Evolutionary conservation across 2,329 filamentous ascomycete genomes (phyloP).

Genomic region (Parasarocladium wereldwijsianum): DNA sequence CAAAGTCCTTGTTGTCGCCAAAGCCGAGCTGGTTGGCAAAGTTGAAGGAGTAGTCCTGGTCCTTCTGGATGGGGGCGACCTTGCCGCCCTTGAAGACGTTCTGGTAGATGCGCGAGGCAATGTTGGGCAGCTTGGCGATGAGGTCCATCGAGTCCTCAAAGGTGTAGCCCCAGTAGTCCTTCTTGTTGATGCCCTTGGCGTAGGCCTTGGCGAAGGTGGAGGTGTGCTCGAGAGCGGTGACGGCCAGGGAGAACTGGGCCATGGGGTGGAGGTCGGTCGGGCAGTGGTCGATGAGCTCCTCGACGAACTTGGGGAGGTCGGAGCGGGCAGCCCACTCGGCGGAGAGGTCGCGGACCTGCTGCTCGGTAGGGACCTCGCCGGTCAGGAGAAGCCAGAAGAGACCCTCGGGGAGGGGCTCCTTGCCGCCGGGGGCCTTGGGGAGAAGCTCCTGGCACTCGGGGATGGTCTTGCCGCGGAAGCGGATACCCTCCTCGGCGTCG

Average conservation of each 20-base stretch:
- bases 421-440: slow-evolving; percentile 90
- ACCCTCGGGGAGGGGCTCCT: slow-evolving; percentile 95
- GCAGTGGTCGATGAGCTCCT: slow-evolving; percentile 99
- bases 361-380: slow-evolving; percentile 91
- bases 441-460: slow-evolving; percentile 97
- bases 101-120: slow-evolving; percentile 97
- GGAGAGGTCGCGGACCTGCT: slow-evolving; percentile 96
- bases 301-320: slow-evolving; percentile 92
- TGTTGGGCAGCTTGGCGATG: slow-evolving; percentile 98
- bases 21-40: slow-evolving; percentile 99
- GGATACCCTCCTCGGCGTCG: slow-evolving; percentile 97
- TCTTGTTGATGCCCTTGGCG: slow-evolving; percentile 98
- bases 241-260: slow-evolving; percentile 97
- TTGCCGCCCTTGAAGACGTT: slow-evolving; percentile 99
- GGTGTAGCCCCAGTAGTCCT: slow-evolving; percentile 98
- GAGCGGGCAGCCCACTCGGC: slow-evolving; percentile 98
- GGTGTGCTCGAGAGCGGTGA: slow-evolving; percentile 96
- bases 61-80: slow-evolving; percentile 88
- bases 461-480: slow-evolving; percentile 98
- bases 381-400: slow-evolving; percentile 99
- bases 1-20: slow-evolving; percentile 85
- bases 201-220: slow-evolving; percentile 97
- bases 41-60: slow-evolving; percentile 99
- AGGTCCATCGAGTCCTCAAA: slow-evolving; percentile 99
- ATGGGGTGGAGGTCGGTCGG: slow-evolving; percentile 97